phyloP scores from a whole-genome alignment of 768 basidiomycete genomes.

The Neoboletus brunneissimus region DNA sequence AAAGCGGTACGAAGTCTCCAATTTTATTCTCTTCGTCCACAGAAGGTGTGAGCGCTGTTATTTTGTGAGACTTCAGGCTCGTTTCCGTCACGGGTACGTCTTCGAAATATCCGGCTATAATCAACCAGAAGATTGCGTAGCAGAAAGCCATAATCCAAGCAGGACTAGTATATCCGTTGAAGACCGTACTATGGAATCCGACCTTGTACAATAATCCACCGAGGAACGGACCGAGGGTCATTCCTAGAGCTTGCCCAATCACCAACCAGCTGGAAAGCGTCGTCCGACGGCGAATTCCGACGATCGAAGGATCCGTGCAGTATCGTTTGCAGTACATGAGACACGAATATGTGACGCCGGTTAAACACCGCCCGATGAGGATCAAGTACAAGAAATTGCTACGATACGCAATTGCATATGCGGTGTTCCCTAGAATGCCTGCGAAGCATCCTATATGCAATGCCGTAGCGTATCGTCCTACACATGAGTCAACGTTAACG shows the following conservation, averaged over 20 bases:
- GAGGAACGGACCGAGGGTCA: slow-evolving; percentile 60
- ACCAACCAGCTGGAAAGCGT: slow-evolving; percentile 63
- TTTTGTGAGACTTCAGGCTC: slow-evolving; percentile 9
- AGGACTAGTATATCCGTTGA: slow-evolving; percentile 67
- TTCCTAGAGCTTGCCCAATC: slow-evolving; percentile 58
- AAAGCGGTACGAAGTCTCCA: not conserved
- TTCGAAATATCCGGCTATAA: slow-evolving; percentile 37
- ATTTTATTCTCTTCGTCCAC: slow-evolving; percentile 3
- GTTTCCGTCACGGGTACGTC: slow-evolving; percentile 33
- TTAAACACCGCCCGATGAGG: slow-evolving; percentile 63
- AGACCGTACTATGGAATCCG: slow-evolving; percentile 51
- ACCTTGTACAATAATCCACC: slow-evolving; percentile 61
- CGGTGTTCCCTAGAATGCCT: slow-evolving; percentile 53
- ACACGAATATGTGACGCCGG: slow-evolving; percentile 58
- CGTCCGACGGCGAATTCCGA: slow-evolving; percentile 60
- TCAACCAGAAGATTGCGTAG: slow-evolving; percentile 52
- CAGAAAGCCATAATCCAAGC: slow-evolving; percentile 59
- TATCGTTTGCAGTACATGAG: slow-evolving; percentile 71
- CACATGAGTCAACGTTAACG: not conserved
- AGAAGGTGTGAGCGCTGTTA: not conserved
- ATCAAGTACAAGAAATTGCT: slow-evolving; percentile 64
- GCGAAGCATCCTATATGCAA: slow-evolving; percentile 53
- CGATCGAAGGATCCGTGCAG: slow-evolving; percentile 65
- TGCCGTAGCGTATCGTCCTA: slow-evolving; percentile 55
- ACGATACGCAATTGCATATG: slow-evolving; percentile 60